These are phyloP conservation scores for Penicillium freii DNA, from an alignment of 2,329 filamentous ascomycete species.

Conservation along the genomic window DNA sequence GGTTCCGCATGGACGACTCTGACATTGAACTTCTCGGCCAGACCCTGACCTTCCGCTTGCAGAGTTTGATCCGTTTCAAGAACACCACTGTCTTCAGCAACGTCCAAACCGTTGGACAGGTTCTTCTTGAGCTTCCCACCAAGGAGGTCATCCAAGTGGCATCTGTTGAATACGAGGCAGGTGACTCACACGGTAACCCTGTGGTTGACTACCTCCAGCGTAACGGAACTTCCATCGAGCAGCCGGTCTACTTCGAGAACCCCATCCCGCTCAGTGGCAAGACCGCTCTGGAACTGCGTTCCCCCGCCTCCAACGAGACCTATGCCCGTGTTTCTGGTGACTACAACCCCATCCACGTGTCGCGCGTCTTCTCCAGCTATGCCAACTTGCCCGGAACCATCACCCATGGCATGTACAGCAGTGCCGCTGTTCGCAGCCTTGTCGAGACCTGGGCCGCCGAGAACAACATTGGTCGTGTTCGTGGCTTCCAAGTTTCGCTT, in stretches of 20 bases:
- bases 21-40: slow-evolving; percentile 87
- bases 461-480: slow-evolving; percentile 95
- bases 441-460: slow-evolving; percentile 99
- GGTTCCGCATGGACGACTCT: slow-evolving; percentile 84
- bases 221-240: slow-evolving; percentile 87
- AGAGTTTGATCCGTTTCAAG: slow-evolving; percentile 90
- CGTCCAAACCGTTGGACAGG: slow-evolving; percentile 88
- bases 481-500: slow-evolving; percentile 93
- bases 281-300: slow-evolving; percentile 81
- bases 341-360: slow-evolving; percentile 98
- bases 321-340: slow-evolving; percentile 97
- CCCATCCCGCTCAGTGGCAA: slow-evolving; percentile 92
- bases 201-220: slow-evolving; percentile 95
- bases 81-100: slow-evolving; percentile 88
- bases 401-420: slow-evolving; percentile 99
- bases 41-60: slow-evolving; percentile 92
- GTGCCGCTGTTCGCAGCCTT: slow-evolving; percentile 88
- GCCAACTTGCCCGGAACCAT: slow-evolving; percentile 95
- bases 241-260: slow-evolving; percentile 96
- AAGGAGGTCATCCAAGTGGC: slow-evolving; percentile 97
- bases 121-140: slow-evolving; percentile 87
- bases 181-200: slow-evolving; percentile 88
- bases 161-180: slow-evolving; percentile 93
- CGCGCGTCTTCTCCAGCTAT: slow-evolving; percentile 92
- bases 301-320: slow-evolving; percentile 93